phyloP scores from a whole-genome alignment of 1,284 basidiomycete species.

The Heterobasidion parviporum region DNA sequence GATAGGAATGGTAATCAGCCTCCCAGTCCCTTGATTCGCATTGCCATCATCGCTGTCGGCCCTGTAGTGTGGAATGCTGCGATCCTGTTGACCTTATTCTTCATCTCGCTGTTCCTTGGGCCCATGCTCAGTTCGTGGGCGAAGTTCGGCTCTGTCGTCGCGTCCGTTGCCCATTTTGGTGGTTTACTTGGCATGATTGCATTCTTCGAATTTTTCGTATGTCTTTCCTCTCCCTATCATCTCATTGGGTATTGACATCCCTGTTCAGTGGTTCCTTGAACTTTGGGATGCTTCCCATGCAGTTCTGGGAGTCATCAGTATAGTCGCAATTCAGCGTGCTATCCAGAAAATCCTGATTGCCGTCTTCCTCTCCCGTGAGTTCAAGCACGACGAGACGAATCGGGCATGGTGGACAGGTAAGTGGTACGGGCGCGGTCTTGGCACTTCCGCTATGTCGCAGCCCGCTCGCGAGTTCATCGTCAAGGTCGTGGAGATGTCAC shows the following conservation, averaged over 20 bases:
- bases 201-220: slow-evolving; percentile 92
- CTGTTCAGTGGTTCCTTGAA: slow-evolving; percentile 85
- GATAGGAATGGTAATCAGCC: slow-evolving; percentile 52
- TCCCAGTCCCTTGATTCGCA: slow-evolving; percentile 82
- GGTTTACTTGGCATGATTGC: slow-evolving; percentile 75
- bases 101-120: slow-evolving; percentile 86
- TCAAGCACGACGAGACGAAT: slow-evolving; percentile 96
- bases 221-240: slow-evolving; percentile 24
- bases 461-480: slow-evolving; percentile 94
- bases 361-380: slow-evolving; percentile 89
- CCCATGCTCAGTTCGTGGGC: slow-evolving; percentile 83
- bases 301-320: slow-evolving; percentile 80
- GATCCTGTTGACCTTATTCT: slow-evolving; percentile 80
- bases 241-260: no score
- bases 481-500: slow-evolving; percentile 94
- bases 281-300: slow-evolving; percentile 95
- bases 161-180: slow-evolving; percentile 78
- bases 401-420: slow-evolving; percentile 99
- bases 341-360: slow-evolving; percentile 92
- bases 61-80: slow-evolving; percentile 96
- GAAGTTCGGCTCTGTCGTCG: slow-evolving; percentile 87
- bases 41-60: slow-evolving; percentile 85
- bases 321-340: slow-evolving; percentile 83
- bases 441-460: slow-evolving; percentile 83
- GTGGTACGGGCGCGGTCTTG: slow-evolving; percentile 91